A percentile compares a stretch with the other conserved stretches of the same genome.
phyloP scores from a whole-genome alignment of 169 alveolate species.

The Neospora caninum region DNA sequence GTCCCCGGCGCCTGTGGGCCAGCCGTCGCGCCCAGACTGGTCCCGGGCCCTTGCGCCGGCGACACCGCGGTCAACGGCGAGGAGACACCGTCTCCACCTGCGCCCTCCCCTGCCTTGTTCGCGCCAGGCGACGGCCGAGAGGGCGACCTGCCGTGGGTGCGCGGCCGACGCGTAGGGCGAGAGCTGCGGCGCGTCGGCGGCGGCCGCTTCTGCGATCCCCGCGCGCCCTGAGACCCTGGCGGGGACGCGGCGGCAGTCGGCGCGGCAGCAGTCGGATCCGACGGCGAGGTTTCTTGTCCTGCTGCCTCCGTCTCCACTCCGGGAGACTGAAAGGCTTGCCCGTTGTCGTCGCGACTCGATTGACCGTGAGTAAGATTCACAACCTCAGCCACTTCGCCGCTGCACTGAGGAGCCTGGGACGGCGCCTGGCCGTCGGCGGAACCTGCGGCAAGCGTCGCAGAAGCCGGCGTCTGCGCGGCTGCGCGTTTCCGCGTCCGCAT shows the following conservation, averaged over 20 bases:
- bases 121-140: background rate
- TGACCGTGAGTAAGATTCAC: background rate
- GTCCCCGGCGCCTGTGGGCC: background rate
- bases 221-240: background rate
- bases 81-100: background rate
- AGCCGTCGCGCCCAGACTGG: background rate
- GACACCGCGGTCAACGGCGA: background rate
- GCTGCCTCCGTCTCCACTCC: slow-evolving; percentile 13
- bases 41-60: background rate
- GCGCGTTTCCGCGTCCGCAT: background rate
- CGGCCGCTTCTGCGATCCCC: slow-evolving; percentile 41
- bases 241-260: background rate
- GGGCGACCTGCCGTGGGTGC: slow-evolving; percentile 45
- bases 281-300: background rate
- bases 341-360: background rate
- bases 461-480: background rate
- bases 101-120: background rate
- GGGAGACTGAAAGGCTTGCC: background rate
- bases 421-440: background rate
- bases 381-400: background rate
- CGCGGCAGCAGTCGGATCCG: background rate
- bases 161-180: slow-evolving; percentile 61
- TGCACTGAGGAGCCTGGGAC: background rate
- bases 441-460: background rate
- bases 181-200: slow-evolving; percentile 66